These are phyloP conservation scores for Ganoderma sinense DNA, from an alignment of 1,284 basidiomycete genomes.

Conservation along the genomic window DNA sequence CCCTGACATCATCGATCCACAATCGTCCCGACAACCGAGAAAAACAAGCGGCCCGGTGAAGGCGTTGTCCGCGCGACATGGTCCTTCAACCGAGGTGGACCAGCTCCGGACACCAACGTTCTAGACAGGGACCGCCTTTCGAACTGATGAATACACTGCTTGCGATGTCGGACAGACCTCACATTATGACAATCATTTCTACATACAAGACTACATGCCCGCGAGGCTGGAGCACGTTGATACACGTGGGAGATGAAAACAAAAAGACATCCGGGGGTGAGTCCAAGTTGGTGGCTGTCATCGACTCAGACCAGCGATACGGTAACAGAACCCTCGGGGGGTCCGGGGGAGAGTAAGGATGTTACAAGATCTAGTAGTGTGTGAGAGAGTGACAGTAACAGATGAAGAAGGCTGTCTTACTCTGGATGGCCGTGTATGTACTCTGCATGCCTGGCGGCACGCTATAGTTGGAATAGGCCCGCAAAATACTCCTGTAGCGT, in stretches of 20 bases:
- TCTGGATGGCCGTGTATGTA: background rate
- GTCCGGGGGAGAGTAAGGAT: background rate
- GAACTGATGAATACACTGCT: no score
- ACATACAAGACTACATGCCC: no score
- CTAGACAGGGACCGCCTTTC: no score
- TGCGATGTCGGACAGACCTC: no score
- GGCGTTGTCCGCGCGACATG: no score
- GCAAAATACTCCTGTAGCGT: background rate
- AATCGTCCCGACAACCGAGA: no score
- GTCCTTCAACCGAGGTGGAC: no score
- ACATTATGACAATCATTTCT: no score
- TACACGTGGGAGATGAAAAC: background rate
- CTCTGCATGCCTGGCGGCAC: constrained; percentile 11
- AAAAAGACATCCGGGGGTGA: background rate
- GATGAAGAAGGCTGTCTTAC: background rate
- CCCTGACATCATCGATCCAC: no score
- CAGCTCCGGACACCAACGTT: no score
- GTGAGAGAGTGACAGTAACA: background rate
- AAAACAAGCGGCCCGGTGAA: no score
- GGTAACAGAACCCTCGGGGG: background rate
- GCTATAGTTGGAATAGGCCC: background rate
- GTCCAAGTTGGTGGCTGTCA: background rate
- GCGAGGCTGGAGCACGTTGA: background rate
- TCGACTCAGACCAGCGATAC: background rate
- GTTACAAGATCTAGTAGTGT: background rate